Evolutionary conservation across 352 stramenopile genomes (phyloP).

Genomic region (Phytophthora ramorum): DNA sequence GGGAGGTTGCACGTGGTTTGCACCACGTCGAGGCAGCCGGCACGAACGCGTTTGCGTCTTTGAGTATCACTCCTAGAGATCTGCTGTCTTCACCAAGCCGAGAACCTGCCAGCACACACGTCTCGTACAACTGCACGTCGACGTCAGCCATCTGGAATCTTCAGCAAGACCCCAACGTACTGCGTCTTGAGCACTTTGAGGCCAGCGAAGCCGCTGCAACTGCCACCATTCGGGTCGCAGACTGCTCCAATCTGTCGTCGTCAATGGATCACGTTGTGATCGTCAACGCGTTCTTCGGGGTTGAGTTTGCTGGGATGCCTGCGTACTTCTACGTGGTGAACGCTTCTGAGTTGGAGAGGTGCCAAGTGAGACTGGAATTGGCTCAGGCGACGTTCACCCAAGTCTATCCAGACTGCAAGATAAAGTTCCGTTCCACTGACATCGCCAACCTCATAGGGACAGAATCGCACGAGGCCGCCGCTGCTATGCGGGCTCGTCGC

Average conservation of each 20-base stretch:
- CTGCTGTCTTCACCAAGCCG: neutral
- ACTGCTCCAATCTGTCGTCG: constrained; percentile 7
- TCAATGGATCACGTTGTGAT: constrained; percentile 16
- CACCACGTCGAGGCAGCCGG: constrained; percentile 5
- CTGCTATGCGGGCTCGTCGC: neutral
- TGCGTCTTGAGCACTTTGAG: constrained; percentile 12
- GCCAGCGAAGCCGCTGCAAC: neutral
- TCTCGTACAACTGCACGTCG: constrained; percentile 32
- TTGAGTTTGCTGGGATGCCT: neutral
- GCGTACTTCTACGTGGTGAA: constrained; percentile 25
- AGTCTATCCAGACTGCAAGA: constrained; percentile 28
- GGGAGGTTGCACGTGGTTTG: constrained; percentile 4
- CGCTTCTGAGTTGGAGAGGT: neutral
- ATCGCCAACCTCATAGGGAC: constrained; percentile 22
- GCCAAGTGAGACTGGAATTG: constrained; percentile 21
- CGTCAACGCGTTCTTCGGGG: constrained; percentile 17
- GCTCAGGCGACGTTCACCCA: constrained; percentile 23
- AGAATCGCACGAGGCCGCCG: constrained; percentile 7
- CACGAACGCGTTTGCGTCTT: constrained; percentile 14
- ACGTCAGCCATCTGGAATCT: constrained; percentile 27
- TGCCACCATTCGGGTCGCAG: neutral
- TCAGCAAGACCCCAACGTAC: constrained; percentile 17
- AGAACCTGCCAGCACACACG: constrained; percentile 14
- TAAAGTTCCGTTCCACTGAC: constrained; percentile 33
- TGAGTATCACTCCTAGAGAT: constrained; percentile 10